Percentiles rank a stretch among this genome's conserved stretches.
phyloP scores from a whole-genome alignment of 1,284 basidiomycete genomes.

The Takashimella koratensis region DNA sequence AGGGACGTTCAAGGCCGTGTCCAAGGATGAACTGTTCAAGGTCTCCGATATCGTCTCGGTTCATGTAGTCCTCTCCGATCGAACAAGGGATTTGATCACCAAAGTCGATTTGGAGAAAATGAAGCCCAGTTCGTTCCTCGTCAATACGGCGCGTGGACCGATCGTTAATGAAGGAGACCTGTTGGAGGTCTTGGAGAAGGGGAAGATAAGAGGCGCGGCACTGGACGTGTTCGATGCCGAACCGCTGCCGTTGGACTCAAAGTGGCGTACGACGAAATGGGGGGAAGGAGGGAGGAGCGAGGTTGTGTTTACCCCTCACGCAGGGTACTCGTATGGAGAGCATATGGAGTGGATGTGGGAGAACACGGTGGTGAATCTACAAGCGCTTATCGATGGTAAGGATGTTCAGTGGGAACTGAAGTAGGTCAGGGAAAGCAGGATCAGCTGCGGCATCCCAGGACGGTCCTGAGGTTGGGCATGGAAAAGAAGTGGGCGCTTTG shows the following conservation, averaged over 20 bases:
- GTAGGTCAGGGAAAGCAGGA: too few relatives aligned
- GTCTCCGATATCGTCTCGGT: slow-evolving; percentile 60
- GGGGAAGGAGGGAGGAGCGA: slow-evolving; percentile 43
- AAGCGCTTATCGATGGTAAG: slow-evolving; percentile 11
- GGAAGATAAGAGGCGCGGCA: slow-evolving; percentile 35
- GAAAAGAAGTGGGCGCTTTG: too few relatives aligned
- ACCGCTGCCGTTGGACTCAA: slow-evolving; percentile 59
- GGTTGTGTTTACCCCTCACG: slow-evolving; percentile 57
- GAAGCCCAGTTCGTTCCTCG: slow-evolving; percentile 58
- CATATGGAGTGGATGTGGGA: slow-evolving; percentile 23
- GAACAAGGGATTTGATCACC: slow-evolving; percentile 55
- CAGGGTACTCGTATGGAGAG: slow-evolving; percentile 51
- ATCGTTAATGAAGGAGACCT: slow-evolving; percentile 59
- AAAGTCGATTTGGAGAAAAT: slow-evolving; percentile 54
- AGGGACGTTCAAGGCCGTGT: slow-evolving; percentile 29
- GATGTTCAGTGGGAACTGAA: slow-evolving; percentile 7
- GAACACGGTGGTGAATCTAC: slow-evolving; percentile 21
- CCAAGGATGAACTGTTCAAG: slow-evolving; percentile 57
- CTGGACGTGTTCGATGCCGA: slow-evolving; percentile 59
- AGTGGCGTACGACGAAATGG: slow-evolving; percentile 51
- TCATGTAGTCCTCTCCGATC: slow-evolving; percentile 58
- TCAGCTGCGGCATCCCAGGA: too few relatives aligned
- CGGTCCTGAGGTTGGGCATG: too few relatives aligned
- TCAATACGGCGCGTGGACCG: slow-evolving; percentile 64
- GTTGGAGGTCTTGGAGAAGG: slow-evolving; percentile 40